These are phyloP conservation scores for Microbotryum saponariae DNA, from an alignment of 1,284 basidiomycete species.

Conservation along the genomic window DNA sequence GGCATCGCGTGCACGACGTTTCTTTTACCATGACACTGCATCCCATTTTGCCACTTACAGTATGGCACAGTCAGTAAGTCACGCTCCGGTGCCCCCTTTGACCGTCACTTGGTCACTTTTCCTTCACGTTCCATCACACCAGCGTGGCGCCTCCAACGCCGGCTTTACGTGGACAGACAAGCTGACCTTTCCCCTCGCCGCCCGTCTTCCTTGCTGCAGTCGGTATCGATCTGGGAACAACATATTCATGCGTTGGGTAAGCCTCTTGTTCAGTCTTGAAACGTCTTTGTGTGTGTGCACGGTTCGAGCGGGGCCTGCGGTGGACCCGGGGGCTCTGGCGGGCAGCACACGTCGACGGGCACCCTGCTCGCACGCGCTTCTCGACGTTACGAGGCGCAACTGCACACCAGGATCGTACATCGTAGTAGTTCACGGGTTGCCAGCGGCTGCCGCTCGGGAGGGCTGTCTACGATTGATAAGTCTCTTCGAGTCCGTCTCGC, in stretches of 20 bases:
- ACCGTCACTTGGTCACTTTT: background rate
- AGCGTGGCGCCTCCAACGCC: background rate
- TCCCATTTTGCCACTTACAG: background rate
- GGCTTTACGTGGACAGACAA: background rate
- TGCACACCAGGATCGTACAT: too few relatives aligned
- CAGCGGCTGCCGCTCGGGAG: too few relatives aligned
- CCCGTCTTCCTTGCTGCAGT: conserved; percentile 22
- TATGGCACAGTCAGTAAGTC: background rate
- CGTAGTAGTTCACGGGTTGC: too few relatives aligned
- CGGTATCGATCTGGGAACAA: conserved; percentile 54
- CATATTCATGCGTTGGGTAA: conserved; percentile 51
- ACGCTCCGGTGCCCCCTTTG: background rate
- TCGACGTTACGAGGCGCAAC: too few relatives aligned
- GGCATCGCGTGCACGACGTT: conserved; percentile 13
- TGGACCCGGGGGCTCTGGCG: too few relatives aligned
- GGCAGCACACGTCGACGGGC: too few relatives aligned
- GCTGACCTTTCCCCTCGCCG: background rate
- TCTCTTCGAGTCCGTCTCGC: too few relatives aligned
- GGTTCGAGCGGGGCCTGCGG: too few relatives aligned
- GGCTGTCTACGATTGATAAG: too few relatives aligned
- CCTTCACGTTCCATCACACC: background rate
- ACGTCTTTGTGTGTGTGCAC: too few relatives aligned
- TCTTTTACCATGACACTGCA: background rate
- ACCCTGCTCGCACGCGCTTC: too few relatives aligned
- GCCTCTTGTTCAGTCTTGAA: conserved; percentile 11